Base-by-base conservation (phyloP, 2,329 filamentous ascomycete species). In the Bipolaris oryzae region DNA sequence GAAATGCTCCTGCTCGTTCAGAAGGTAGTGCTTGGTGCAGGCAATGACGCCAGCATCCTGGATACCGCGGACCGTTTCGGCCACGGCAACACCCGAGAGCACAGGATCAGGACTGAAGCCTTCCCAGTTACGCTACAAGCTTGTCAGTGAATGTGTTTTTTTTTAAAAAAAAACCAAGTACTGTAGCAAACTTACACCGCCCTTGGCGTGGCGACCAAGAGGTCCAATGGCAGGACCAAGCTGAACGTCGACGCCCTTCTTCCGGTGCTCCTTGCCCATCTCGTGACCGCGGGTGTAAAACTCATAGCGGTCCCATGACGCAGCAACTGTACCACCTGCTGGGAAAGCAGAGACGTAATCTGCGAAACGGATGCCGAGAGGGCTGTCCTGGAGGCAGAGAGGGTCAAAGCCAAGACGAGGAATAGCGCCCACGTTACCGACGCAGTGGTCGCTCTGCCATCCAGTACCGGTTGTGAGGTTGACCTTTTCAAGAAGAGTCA, bases 391-490 rank as follows among this genome's bases (percentile, higher is more conserved):
- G 81, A 95, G 79, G 74, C 93, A 97, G n/a, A 96, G 79, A 23
- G 87, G 82, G 64, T 84, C 86, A 66, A 92, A 84, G 10, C 87
- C 88, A 5, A 92, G 78, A 35, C 89, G 84, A 15, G 89, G 89
- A 39, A 92, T 82, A 6, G 88, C 80, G 38, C 90, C 90, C 31
- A 72, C 75, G 66, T 95, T 89, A 58, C 92, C 92, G 11, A 96
- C 91, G 67, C 72, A 75, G 20, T 69, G 65, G 48, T 74, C 71
- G 41, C 71, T 70, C 38, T 65, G 87, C 75, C 78, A 94, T 85
- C 92, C 92, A 62, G 89, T 85, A 75, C 94, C 94, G 0, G 93
- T 97, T 2, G 94, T 98, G 62, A 99, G 76, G 76, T 98, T 98
- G 76, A 98, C 92, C 80, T 96, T 97, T 76, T 97, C 93, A 10